Base-by-base conservation (phyloP, 495 filamentous ascomycete species). In the Chlorociboria aeruginascens region DNA sequence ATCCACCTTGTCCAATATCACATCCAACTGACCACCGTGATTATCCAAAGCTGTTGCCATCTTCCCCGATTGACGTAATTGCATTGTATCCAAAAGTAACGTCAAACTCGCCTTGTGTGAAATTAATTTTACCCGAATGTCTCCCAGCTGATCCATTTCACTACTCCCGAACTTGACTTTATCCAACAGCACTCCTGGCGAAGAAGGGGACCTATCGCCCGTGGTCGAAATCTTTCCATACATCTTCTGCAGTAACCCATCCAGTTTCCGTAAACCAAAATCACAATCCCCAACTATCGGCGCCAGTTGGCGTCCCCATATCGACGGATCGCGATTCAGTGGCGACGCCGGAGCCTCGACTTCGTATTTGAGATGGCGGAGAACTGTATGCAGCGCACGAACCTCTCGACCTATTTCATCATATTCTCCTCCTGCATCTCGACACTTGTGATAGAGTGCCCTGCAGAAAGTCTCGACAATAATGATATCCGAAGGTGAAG, bases 1-100 rank as follows among this genome's bases (percentile, higher is more conserved):
- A 51, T 77, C 71, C 14, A 77, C 66, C 54, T 74, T 72, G 54
- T 69, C 64, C n/a, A 77, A 51, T 8, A 72, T 63, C 6, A 62
- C 59, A 42, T 69, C 66, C 11, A 72, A 62, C 51, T 75, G 54
- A 3, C 46, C 54, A 29, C 29, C 43, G 3, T 50, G 34, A 45
- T 50, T 53, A 34, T 55, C 48, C 44, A 60, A 40, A 3, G 40
- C 48, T 7, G 42, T 25, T 1, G 50, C 25, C 40, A 51, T 46
- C 30, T 49, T 41, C 9, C 42, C 50, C 0, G 41, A 29, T 17
- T 51, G 50, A 30, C 47, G 43, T 10, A 60, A 33, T 31, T 60
- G 57, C 33, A 57, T 50, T 20, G 29, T 52, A 44, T 60, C 51
- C 34, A 60, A 28, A 29, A 54, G 52, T 32, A 32, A 12, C 10